Percentiles rank a stretch among this genome's conserved stretches.
Conservation (phyloP, 164 flowering plant species). For the Santalum album region DNA sequence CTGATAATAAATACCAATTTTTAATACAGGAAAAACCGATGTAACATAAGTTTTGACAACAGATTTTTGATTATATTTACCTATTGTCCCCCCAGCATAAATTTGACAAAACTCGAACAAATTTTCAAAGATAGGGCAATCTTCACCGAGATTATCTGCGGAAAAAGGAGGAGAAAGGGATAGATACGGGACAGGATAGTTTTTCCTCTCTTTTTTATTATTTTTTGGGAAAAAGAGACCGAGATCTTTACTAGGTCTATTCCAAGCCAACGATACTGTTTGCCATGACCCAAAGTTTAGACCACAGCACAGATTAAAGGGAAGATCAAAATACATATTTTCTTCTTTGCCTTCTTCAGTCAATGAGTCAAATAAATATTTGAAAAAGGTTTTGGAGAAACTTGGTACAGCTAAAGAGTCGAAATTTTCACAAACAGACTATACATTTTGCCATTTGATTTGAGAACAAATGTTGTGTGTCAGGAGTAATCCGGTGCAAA, state of each 20-base stretch:
- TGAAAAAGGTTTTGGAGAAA: no score
- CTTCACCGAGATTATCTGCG: slow-evolving; percentile 93
- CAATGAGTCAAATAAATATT: no score
- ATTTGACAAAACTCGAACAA: slow-evolving; percentile 96
- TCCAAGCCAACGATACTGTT: no score
- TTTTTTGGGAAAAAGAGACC: no score
- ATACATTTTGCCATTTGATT: slow-evolving; percentile 75
- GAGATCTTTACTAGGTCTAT: no score
- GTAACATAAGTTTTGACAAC: neutral
- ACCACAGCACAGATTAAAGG: no score
- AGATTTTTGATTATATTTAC: slow-evolving; percentile 24
- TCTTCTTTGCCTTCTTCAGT: no score
- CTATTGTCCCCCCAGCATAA: slow-evolving; percentile 98
- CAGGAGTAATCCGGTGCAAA: slow-evolving; percentile 79
- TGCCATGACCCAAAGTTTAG: no score
- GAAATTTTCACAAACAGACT: slow-evolving; percentile 2
- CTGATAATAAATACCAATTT: slow-evolving; percentile 32
- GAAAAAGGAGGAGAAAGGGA: neutral
- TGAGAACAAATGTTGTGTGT: slow-evolving; percentile 56
- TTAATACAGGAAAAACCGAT: neutral
- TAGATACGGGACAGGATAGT: no score
- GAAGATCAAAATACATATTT: no score
- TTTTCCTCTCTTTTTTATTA: no score
- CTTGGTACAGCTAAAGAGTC: neutral
- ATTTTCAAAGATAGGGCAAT: slow-evolving; percentile 96